A percentile compares a stretch with the other conserved stretches of the same genome.
These are phyloP conservation scores for Conringia planisiliqua DNA, from an alignment of 345 rosid species.

Conservation along the genomic window DNA sequence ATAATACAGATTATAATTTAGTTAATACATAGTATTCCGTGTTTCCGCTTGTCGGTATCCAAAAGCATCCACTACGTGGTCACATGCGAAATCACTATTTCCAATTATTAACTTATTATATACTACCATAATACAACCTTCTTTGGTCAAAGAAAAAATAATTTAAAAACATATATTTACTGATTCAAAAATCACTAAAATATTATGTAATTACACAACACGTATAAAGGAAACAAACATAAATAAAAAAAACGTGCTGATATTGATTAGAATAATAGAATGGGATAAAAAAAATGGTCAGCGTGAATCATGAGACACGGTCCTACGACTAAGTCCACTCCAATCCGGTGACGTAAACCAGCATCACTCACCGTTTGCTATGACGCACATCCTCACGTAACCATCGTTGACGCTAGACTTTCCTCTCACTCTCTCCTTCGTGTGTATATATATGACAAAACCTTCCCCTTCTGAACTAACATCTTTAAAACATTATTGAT, in stretches of 20 bases:
- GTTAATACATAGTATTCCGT: neutral
- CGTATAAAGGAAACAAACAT: neutral
- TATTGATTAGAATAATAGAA: neutral
- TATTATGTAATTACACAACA: neutral
- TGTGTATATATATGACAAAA: neutral
- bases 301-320: slow-evolving; percentile 25
- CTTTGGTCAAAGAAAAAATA: neutral
- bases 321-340: slow-evolving; percentile 40
- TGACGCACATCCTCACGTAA: slow-evolving; percentile 61
- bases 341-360: slow-evolving; percentile 35
- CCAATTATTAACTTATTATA: neutral
- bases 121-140: neutral
- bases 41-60: slow-evolving; percentile 5
- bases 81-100: neutral
- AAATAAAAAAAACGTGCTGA: slow-evolving; percentile 8
- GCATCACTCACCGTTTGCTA: slow-evolving; percentile 39
- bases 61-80: neutral
- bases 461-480: neutral
- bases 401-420: slow-evolving; percentile 56
- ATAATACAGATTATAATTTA: neutral
- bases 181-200: neutral
- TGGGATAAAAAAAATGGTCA: neutral
- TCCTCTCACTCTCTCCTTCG: neutral
- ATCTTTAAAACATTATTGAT: neutral
- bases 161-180: neutral